Conservation (phyloP, 75 land plant genomes). For the Larix kaempferi region DNA sequence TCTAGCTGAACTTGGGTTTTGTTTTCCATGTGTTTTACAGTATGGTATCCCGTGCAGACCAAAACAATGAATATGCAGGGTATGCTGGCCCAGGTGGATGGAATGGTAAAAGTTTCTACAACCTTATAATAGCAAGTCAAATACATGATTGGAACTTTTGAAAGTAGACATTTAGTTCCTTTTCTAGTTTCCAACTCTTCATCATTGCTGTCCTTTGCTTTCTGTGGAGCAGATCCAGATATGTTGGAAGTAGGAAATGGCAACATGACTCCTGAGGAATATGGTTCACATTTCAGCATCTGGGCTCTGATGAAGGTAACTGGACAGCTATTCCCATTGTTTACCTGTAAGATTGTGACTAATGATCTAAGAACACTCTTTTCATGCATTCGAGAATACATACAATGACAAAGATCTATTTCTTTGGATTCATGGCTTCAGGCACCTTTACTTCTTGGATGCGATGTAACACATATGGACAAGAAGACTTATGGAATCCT, state of each 20-base stretch:
- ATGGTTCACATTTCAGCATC: conserved; percentile 80
- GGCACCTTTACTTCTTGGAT: conserved; percentile 51
- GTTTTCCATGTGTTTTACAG: conserved; percentile 15
- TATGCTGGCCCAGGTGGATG: conserved; percentile 76
- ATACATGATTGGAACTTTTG: too few relatives aligned
- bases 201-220: neutral
- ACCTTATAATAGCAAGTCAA: too few relatives aligned
- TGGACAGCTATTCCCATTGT: too few relatives aligned
- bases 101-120: conserved; percentile 45
- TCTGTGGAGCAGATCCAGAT: conserved; percentile 71
- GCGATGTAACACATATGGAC: conserved; percentile 34
- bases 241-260: conserved; percentile 94
- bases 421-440: conserved; percentile 4
- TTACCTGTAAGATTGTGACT: too few relatives aligned
- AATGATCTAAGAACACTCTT: too few relatives aligned
- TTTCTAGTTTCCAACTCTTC: too few relatives aligned
- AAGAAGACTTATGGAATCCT: conserved; percentile 23
- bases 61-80: conserved; percentile 49
- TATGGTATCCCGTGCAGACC: conserved; percentile 48
- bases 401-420: too few relatives aligned
- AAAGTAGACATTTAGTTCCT: too few relatives aligned
- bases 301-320: conserved; percentile 91
- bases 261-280: conserved; percentile 75
- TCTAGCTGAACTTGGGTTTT: neutral
- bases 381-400: too few relatives aligned